Conservation (phyloP, 2,329 filamentous ascomycete genomes). For the Massarina eburnea region DNA sequence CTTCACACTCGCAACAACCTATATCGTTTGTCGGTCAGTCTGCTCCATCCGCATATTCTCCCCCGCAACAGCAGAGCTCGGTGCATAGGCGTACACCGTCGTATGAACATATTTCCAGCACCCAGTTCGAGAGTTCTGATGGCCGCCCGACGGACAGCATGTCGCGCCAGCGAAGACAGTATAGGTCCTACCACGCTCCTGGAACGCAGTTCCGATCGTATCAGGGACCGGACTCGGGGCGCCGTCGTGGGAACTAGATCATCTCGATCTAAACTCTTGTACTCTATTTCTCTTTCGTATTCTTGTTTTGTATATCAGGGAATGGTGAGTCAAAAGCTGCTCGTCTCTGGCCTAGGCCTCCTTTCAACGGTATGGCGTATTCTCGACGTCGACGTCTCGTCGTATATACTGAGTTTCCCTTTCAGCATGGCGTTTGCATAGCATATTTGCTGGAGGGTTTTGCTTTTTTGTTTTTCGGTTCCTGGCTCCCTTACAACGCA, state of each 20-base stretch:
- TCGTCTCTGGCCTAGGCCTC: not conserved
- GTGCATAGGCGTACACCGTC: slow-evolving; percentile 9
- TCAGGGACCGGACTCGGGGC: slow-evolving; percentile 29
- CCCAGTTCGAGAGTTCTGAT: slow-evolving; percentile 15
- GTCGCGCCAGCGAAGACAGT: slow-evolving; percentile 29
- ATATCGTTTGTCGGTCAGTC: slow-evolving; percentile 17
- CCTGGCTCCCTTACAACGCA: not conserved
- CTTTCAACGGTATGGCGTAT: not conserved
- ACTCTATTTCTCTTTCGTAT: not conserved
- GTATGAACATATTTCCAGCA: slow-evolving; percentile 16
- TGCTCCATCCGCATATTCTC: slow-evolving; percentile 15
- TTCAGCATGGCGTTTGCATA: slow-evolving; percentile 24
- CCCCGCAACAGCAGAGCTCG: slow-evolving; percentile 23
- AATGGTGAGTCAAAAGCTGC: not conserved
- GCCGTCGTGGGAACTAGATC: slow-evolving; percentile 23
- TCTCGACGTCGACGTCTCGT: not conserved
- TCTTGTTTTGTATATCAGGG: not conserved
- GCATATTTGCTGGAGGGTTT: slow-evolving; percentile 7
- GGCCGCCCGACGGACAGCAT: slow-evolving; percentile 25
- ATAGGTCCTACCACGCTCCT: slow-evolving; percentile 35
- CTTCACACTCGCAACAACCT: slow-evolving; percentile 16
- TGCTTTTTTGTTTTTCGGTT: slow-evolving; percentile 1
- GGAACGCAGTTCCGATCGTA: slow-evolving; percentile 39
- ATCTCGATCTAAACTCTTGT: not conserved
- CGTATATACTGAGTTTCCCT: not conserved